A percentile compares a stretch with the other conserved stretches of the same genome.
Conservation (phyloP, 208 protist species). For the Leishmania tarentolae region DNA sequence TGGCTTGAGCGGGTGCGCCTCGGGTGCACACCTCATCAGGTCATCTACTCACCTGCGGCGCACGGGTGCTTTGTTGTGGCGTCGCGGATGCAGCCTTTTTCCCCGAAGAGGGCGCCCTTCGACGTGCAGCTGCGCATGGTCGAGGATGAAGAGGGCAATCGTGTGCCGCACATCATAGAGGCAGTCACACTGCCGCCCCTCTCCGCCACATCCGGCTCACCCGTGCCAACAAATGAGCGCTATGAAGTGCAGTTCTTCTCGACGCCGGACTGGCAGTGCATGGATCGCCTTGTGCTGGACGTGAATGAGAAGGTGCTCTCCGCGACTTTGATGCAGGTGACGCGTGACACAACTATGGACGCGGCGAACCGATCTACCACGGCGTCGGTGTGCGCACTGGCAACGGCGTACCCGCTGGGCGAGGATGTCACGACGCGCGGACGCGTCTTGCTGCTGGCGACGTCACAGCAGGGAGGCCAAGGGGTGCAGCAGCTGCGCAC, state of each 20-base stretch:
- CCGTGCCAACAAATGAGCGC: conserved; percentile 70
- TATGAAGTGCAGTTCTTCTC: conserved; percentile 72
- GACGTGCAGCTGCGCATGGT: conserved; percentile 74
- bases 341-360: conserved; percentile 55
- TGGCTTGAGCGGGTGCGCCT: conserved; percentile 71
- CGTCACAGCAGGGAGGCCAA: conserved; percentile 30
- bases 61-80: conserved; percentile 76
- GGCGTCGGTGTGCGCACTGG: conserved; percentile 74
- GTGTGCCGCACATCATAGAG: conserved; percentile 44
- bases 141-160: conserved; percentile 62
- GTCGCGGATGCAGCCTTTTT: conserved; percentile 64
- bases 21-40: conserved; percentile 77
- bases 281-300: conserved; percentile 54
- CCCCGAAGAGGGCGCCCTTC: conserved; percentile 72
- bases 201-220: conserved; percentile 41
- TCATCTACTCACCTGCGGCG: conserved; percentile 74
- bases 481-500: conserved; percentile 38
- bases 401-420: conserved; percentile 84
- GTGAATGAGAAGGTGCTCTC: conserved; percentile 85
- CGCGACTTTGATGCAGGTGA: conserved; percentile 53
- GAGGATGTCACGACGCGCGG: conserved; percentile 87
- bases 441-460: conserved; percentile 60
- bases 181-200: conserved; percentile 45
- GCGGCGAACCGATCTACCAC: conserved; percentile 20
- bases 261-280: conserved; percentile 48